Conservation (phyloP, 345 rosid genomes). For the Salix brachista region DNA sequence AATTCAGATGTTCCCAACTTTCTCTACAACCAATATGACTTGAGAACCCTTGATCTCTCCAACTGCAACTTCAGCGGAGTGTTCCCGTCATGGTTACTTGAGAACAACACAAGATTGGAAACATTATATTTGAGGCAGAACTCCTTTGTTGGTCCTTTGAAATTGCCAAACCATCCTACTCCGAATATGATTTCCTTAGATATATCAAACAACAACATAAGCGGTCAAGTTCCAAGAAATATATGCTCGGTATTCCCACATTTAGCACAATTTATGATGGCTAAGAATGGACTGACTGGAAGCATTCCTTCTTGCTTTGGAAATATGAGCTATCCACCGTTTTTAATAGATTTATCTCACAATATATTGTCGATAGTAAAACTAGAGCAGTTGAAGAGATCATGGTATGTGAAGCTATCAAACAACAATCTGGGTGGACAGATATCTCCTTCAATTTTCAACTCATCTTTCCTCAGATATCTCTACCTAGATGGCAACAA, state of each 20-base stretch:
- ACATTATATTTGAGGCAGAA: neutral
- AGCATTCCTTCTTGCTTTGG: slow-evolving; percentile 22
- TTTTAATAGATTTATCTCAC: neutral
- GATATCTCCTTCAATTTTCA: neutral
- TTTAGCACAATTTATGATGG: neutral
- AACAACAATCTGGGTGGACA: neutral
- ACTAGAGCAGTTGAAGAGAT: neutral
- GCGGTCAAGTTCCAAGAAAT: slow-evolving; percentile 5
- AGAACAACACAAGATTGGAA: no score
- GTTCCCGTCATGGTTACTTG: slow-evolving; percentile 26
- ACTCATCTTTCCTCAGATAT: neutral
- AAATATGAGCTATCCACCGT: neutral
- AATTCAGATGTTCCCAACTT: neutral
- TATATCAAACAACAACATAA: neutral
- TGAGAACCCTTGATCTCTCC: slow-evolving; percentile 5
- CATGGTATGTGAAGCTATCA: neutral
- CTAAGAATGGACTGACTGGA: slow-evolving; percentile 8
- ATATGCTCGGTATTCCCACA: slow-evolving; percentile 7
- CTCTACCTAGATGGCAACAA: slow-evolving; percentile 12
- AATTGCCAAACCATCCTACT: neutral
- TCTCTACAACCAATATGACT: slow-evolving; percentile 2
- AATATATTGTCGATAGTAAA: neutral
- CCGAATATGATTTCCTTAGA: neutral
- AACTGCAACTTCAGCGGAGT: neutral
- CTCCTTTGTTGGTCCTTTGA: slow-evolving; percentile 2